Evolutionary conservation across 2,329 filamentous ascomycete species (phyloP), one percentile per base, ranked within the genome.

Genomic region (Epichloe elymi): DNA sequence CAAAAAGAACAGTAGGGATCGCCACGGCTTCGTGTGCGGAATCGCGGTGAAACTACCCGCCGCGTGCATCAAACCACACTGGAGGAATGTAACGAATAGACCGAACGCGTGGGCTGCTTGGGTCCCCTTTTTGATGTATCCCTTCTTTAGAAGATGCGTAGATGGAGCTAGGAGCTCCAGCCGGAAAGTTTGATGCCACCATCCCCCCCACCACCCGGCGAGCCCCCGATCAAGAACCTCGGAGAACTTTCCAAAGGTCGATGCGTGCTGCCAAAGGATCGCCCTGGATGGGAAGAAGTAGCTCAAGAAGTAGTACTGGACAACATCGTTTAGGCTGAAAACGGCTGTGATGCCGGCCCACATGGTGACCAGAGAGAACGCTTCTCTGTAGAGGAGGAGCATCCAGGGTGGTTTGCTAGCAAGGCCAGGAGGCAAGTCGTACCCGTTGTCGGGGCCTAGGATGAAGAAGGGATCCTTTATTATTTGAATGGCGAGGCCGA

Each of bases 131-230:
- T 55, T 58, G 53, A 80, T 46, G 57, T 71, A 63, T 17, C 73
- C 66, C 40, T 54, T 49, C 54, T 63, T 57, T 8, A 66, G 63
- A 51, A 84, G 58, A 59, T 70, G 78, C 2, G 65, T 65, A 0
- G 75, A 69, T 0, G 84, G 83, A 4, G 80, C 75, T 39, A 78
- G 68, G 61, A 91, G 89, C 2, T 79, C 80, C 51, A 81, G 76
- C 1, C 89, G 84, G 68, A 95, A 94, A 3, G 84, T 83, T 67
- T 96, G 90, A 65, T 97, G 91, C 91, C 91, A 96, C 75, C 82
- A 91, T 20, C 73, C 74, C 43, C 86, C 83, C 91, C 91, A 97
- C 67, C 84, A 85, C 1, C 89, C 90, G 1, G 78, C 75, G 2
- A 96, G 71, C 0, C 91, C 90, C 53, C 79, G 73, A 54, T 88